These are phyloP conservation scores for Phytopythium vexans DNA, from an alignment of 352 stramenopile genomes.

Conservation along the genomic window DNA sequence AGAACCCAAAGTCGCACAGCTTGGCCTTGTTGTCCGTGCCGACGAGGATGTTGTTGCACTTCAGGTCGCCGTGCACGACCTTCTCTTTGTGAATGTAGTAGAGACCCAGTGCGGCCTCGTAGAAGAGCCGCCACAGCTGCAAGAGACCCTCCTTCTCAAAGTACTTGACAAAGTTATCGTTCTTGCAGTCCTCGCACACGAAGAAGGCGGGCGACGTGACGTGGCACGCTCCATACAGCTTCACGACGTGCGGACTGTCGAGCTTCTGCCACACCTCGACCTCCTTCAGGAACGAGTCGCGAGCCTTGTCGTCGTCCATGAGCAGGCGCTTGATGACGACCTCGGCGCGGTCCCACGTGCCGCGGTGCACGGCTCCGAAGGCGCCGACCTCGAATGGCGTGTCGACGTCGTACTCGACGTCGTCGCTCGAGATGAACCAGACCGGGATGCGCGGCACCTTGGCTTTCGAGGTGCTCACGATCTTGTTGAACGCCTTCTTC, in stretches of 20 bases:
- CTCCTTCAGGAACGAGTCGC: conserved; percentile 29
- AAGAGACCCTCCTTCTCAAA: conserved; percentile 21
- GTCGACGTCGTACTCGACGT: conserved; percentile 14
- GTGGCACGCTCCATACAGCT: conserved; percentile 38
- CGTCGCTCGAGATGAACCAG: conserved; percentile 21
- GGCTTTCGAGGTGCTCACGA: conserved; percentile 12
- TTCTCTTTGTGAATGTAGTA: conserved; percentile 52
- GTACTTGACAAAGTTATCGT: conserved; percentile 40
- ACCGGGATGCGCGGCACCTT: conserved; percentile 5
- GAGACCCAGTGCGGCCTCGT: conserved; percentile 39
- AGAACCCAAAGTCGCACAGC: conserved; percentile 47
- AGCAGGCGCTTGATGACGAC: conserved; percentile 39
- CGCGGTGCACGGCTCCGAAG: conserved; percentile 28
- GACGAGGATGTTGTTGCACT: conserved; percentile 86
- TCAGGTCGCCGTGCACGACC: conserved; percentile 85
- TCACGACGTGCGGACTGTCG: conserved; percentile 32
- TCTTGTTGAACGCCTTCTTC: conserved; percentile 8
- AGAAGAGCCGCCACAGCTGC: conserved; percentile 13
- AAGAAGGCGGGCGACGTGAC: conserved; percentile 30
- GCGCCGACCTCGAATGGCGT: conserved; percentile 13
- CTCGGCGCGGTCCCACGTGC: conserved; percentile 22
- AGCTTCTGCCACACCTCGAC: conserved; percentile 30
- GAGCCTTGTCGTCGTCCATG: conserved; percentile 14
- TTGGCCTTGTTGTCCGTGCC: conserved; percentile 34
- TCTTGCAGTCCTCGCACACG: conserved; percentile 36